A percentile compares a stretch with the other conserved stretches of the same genome.
These are phyloP conservation scores for Quercus rubra DNA, from an alignment of 306 rosid genomes.

Conservation along the genomic window DNA sequence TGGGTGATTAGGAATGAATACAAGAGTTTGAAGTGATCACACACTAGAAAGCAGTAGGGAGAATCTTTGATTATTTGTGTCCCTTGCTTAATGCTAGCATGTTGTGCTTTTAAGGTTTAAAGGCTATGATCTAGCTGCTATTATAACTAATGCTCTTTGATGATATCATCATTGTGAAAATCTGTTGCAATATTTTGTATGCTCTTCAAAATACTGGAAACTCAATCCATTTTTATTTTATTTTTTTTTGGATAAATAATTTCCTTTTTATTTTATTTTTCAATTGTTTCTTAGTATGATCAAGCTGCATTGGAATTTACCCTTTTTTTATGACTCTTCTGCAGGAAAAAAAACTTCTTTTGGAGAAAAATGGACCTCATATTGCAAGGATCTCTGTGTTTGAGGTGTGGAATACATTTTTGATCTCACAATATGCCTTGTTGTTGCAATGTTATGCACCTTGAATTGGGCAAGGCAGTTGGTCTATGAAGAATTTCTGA, in stretches of 20 bases:
- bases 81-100: too few species aligned
- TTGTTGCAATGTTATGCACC: constrained; percentile 7
- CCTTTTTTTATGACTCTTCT: constrained; percentile 13
- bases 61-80: too few species aligned
- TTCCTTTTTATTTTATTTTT: background rate
- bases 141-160: too few species aligned
- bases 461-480: background rate
- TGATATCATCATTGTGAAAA: background rate
- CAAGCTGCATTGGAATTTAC: background rate
- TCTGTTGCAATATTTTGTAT: background rate
- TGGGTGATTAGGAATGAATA: too few species aligned
- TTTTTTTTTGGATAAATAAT: background rate
- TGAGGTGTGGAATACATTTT: constrained; percentile 57
- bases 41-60: too few species aligned
- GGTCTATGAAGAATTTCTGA: background rate
- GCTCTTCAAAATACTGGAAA: background rate
- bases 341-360: constrained; percentile 85
- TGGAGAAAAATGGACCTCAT: constrained; percentile 81
- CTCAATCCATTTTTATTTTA: background rate
- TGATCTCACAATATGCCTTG: background rate
- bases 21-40: too few species aligned
- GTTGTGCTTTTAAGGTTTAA: too few species aligned
- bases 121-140: too few species aligned
- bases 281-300: background rate
- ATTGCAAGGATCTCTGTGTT: constrained; percentile 76